Evolutionary conservation across 139 green algal genomes (phyloP).

Genomic region (Chlorella sp.): DNA sequence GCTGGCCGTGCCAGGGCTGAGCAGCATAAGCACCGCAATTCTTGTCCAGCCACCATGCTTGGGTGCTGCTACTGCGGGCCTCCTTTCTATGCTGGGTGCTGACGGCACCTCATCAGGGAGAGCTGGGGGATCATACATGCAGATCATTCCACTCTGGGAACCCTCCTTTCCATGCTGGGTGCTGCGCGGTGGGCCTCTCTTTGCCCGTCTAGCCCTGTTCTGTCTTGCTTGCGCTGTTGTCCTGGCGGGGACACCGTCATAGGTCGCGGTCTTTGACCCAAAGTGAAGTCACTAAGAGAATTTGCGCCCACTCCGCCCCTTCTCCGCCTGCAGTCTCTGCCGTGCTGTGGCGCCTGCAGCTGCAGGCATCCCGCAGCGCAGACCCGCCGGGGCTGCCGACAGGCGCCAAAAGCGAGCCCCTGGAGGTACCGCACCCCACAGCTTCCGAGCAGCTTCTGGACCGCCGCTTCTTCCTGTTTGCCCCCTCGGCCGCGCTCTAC

Average conservation of each 20-base stretch:
- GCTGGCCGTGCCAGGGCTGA: background rate
- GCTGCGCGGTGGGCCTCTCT: background rate
- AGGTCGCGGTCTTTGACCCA: too few relatives aligned
- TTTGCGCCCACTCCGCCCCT: background rate
- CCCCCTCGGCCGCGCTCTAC: background rate
- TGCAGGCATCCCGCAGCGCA: background rate
- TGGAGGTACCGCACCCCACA: background rate
- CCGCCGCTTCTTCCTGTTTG: slow-evolving; percentile 2
- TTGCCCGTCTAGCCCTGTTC: background rate
- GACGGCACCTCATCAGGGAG: too few relatives aligned
- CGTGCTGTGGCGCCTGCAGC: background rate
- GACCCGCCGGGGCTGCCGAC: background rate
- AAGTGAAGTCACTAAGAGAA: too few relatives aligned
- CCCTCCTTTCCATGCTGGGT: too few relatives aligned
- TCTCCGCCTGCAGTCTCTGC: background rate
- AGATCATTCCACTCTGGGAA: too few relatives aligned
- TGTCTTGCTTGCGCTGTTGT: background rate
- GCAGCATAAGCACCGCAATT: background rate
- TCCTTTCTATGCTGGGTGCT: too few relatives aligned
- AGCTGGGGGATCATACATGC: too few relatives aligned
- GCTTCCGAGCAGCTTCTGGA: background rate
- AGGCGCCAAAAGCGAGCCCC: background rate
- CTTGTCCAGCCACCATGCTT: too few relatives aligned
- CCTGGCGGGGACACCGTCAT: too few relatives aligned
- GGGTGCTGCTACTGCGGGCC: too few relatives aligned